Evolutionary conservation across 164 flowering plant genomes (phyloP), one percentile per base, ranked within the genome.

Genomic region (Liquidambar formosana): DNA sequence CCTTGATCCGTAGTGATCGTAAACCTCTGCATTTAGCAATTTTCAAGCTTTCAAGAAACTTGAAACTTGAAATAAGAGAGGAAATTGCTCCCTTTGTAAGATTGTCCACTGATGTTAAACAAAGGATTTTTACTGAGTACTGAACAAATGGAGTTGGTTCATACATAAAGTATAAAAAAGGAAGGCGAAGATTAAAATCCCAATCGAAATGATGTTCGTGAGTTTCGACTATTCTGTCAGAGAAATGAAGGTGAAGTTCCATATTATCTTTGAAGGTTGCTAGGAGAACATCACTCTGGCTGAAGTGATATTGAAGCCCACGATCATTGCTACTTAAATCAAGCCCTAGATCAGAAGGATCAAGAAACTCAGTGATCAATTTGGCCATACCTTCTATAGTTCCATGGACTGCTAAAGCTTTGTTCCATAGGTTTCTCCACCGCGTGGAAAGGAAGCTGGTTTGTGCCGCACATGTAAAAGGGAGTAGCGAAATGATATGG

Each of bases 401-500:
- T 33, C 45, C 68, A 27, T 10, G 8, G 14, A 13, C 26, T 4
- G 45, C 54, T 1, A 64, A 12, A 16, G 46, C 56, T 48, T 16
- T 53, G 16, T 41, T 66, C 69, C 69, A 56, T 12, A 66, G 61
- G 1, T 23, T 19, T 41, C 28, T 66, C 69, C 69, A 66, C 8
- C 38, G 16, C 1, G n/a, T 56, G 0, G 62, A 66, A 44, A 66
- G 62, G 12, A 54, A 13, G 53, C 22, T 66, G n/a, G 70, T 66
- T 43, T 56, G 52, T 1, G 15, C 22, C 0, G 70, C 48, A 38
- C 22, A 54, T 41, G 23, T 49, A 57, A 66, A 56, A 22, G 70
- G 61, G 49, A 57, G 61, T 5, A 21, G 21, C 10, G 61, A 21
- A 57, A 56, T 56, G 21, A 66, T 54, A 19, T 15, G 67, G 57